Evolutionary conservation across 352 stramenopile genomes (phyloP).

Genomic region (Halophytophthora batemanensis): DNA sequence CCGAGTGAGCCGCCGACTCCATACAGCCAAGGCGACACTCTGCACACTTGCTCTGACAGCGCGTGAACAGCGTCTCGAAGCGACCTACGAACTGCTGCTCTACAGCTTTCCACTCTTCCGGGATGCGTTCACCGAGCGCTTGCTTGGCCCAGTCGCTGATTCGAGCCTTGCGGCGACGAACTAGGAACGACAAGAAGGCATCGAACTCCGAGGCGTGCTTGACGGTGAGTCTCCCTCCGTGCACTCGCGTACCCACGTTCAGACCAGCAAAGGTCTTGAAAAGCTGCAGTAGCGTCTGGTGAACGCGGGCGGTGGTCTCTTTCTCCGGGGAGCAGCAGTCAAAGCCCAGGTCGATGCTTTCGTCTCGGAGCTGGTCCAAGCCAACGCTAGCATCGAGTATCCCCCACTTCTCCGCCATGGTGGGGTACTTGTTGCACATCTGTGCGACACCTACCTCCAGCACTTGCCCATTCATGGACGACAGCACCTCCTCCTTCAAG

Average conservation of each 20-base stretch:
- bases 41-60: constrained; percentile 55
- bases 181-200: constrained; percentile 47
- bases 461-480: constrained; percentile 14
- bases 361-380: constrained; percentile 35
- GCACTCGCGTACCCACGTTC: constrained; percentile 2
- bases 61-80: constrained; percentile 50
- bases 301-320: constrained; percentile 13
- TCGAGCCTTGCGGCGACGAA: constrained; percentile 52
- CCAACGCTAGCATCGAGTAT: constrained; percentile 5
- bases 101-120: constrained; percentile 43
- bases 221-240: constrained; percentile 17
- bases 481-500: constrained; percentile 27
- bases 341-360: constrained; percentile 45
- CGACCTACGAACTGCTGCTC: constrained; percentile 44
- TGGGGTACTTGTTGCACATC: constrained; percentile 29
- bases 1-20: constrained; percentile 40
- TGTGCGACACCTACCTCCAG: constrained; percentile 28
- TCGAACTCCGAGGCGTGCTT: constrained; percentile 48
- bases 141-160: constrained; percentile 41
- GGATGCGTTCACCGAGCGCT: constrained; percentile 31
- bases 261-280: constrained; percentile 28
- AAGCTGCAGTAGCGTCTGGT: constrained; percentile 24
- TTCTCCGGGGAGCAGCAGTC: constrained; percentile 19
- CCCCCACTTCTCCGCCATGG: constrained; percentile 37
- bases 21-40: constrained; percentile 62